Evolutionary conservation across 108 stramenopile genomes (phyloP), one percentile per base, ranked within the genome.

Genomic region (Cyclotella choctawhatcheeana): DNA sequence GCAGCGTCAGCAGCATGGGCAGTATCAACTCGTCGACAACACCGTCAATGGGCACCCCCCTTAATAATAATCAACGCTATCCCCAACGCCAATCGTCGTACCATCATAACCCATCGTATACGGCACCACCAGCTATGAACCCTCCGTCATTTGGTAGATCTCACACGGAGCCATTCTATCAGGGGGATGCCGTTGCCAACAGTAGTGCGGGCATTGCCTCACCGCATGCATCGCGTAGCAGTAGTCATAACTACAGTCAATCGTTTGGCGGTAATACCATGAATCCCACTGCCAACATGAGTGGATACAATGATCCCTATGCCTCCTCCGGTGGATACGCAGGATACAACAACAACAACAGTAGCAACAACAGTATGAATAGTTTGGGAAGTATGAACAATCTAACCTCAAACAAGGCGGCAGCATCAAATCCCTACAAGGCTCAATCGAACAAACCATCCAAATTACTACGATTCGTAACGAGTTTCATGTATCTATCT

Each of bases 371-470:
- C 31, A n/a, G n/a, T 50, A 20, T 50, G n/a, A 50, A 18, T 2
- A 52, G 5, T 52, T 18, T 22, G 18, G 5, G 3, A 16, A 22
- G 51, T 22, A 22, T 18, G 21, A 52, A 22, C 51, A 52, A 22
- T 5, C 51, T 22, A 52, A 52, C 22, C 22, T 24, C 51, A 52
- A 18, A 18, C 44, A 45, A 45, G 1, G 18, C 51, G 22, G 24
- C 51, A 22, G 10, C 20, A 40, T 52, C 51, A 1, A 52, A 22
- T 34, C 56, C 56, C 2, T 58, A 58, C 56, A 52, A 52, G 22
- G 4, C 20, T 18, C 16, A 14, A 51, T 51, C 56, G 16, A 18
- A 18, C 1, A 58, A 58, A 31, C 32, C 56, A 18, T 25, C 29
- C 32, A 33, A 17, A 5, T 58, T 12, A 27, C 13, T 31, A 29